Base-by-base conservation (phyloP, 306 rosid species). In the Pyrus pyrifolia region DNA sequence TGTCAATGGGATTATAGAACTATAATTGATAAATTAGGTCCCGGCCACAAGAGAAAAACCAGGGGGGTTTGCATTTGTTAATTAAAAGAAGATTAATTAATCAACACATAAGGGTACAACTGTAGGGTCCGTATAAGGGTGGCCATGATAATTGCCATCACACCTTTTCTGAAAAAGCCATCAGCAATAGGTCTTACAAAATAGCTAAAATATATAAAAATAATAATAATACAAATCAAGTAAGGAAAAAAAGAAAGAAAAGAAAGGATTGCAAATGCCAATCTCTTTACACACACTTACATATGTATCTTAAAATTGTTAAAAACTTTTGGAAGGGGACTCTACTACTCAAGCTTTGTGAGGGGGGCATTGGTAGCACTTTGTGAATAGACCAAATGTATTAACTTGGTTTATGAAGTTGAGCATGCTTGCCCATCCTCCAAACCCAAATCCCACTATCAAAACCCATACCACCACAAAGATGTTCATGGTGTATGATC, bases 401-500 rank as follows among this genome's bases (percentile, higher is more conserved):
- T 89, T 11, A 75, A 94, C 63, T 87, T 94, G 97, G 63, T 35
- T 88, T 40, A 94, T 78, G 86, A 94, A 94, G 81, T 94, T 94
- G 67, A 94, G 82, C 88, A 89, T 88, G 82, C 98, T 94, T 76
- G 98, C 97, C 96, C 97, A 93, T 65, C 98, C 98, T 83, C 98
- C 98, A 73, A 94, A 91, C 29, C 97, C 98, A 86, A 94, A 94
- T 79, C 98, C 98, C 78, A 91, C 91, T 65, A 94, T 88, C 77
- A 87, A 85, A 25, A 94, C 98, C 98, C 98, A 94, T 1, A 77
- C 95, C 73, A 91, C 98, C 75, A 94, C 98, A 76, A 94, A 94
- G 35, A 76, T 84, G 76, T 94, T 94, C 81, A 91, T 57, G 8
- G 86, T 82, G 87, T 87, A 94, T 19, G 74, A 68, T 70, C 98